Evolutionary conservation across 345 rosid species (phyloP), one percentile per base, ranked within the genome.

Genomic region (Carallia brachiata): DNA sequence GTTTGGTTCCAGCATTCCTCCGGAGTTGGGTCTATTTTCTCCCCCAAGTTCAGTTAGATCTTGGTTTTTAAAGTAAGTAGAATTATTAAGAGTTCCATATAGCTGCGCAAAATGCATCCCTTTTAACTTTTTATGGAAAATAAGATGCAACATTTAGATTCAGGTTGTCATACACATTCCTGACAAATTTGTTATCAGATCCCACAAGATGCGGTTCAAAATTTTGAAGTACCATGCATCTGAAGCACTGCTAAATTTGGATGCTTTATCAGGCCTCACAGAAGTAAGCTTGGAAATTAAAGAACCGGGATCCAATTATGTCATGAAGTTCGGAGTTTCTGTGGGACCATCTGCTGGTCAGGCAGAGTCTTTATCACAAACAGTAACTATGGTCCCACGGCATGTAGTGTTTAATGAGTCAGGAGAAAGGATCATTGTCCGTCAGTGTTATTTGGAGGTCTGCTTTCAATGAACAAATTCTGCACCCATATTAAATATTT

Each of bases 371-470:
- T 96, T 96, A 73, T 84, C 91, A 40, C 95, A 79, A 71, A 81
- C 65, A 64, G 84, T 85, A 70, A 84, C 91, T 69, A 70, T 93
- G 78, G 90, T 81, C 72, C 91, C 97, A 5, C 85, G 98, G 50
- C 88, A 88, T 80, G 84, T 91, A 72, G 77, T 93, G 57, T 80
- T 77, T 63, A 93, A 93, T 70, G 86, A 84, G 73, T 84, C 98
- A 36, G 88, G 79, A 61, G 87, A 88, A 80, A 83, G 63, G 55
- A 76, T 93, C 69, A 78, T 76, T 61, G 84, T 88, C 71, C 95
- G 91, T 64, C 98, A 93, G 72, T 88, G 84, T 78, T 73, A 82
- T 80, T 80, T 86, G 82, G 86, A 91, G 97, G 98, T 93, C 67
- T 48, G 80, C 75, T 70, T 73, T 73, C 40, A 60, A 30, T 69